phyloP scores from a whole-genome alignment of 768 basidiomycete genomes.

The Lanmaoa rubissima region DNA sequence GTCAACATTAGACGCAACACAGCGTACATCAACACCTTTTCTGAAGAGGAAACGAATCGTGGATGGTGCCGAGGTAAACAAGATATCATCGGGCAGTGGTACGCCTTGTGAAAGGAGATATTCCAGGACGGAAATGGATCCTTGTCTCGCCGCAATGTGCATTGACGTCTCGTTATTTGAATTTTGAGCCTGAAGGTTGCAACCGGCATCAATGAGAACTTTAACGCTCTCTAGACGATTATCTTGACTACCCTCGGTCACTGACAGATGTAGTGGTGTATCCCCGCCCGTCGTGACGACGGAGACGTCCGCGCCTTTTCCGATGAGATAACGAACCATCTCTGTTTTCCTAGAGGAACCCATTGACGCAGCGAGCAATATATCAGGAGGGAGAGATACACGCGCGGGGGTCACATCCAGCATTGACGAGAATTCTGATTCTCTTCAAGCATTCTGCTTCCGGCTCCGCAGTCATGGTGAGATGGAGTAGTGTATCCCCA shows the following conservation, averaged over 20 bases:
- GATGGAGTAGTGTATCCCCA: not conserved
- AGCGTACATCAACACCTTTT: not conserved
- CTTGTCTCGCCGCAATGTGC: not conserved
- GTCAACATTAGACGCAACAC: not conserved
- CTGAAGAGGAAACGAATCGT: not conserved
- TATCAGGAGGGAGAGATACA: not conserved
- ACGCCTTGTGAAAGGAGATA: not conserved
- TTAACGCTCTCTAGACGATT: not conserved
- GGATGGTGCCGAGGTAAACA: not conserved
- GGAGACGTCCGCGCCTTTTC: not conserved
- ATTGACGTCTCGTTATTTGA: not conserved
- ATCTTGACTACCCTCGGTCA: not conserved
- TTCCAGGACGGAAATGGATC: not conserved
- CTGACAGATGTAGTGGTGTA: not conserved
- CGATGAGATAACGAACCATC: not conserved
- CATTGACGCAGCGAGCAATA: not conserved
- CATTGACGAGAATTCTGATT: not conserved
- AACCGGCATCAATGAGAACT: not conserved
- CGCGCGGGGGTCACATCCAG: not conserved
- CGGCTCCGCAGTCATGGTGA: not conserved
- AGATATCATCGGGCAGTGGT: not conserved
- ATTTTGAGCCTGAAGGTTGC: not conserved
- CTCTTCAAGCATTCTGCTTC: not conserved
- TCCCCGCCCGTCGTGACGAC: not conserved
- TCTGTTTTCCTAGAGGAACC: fast-evolving